Conservation (phyloP, 2,329 filamentous ascomycete genomes). For the Cladophialophora exuberans region DNA sequence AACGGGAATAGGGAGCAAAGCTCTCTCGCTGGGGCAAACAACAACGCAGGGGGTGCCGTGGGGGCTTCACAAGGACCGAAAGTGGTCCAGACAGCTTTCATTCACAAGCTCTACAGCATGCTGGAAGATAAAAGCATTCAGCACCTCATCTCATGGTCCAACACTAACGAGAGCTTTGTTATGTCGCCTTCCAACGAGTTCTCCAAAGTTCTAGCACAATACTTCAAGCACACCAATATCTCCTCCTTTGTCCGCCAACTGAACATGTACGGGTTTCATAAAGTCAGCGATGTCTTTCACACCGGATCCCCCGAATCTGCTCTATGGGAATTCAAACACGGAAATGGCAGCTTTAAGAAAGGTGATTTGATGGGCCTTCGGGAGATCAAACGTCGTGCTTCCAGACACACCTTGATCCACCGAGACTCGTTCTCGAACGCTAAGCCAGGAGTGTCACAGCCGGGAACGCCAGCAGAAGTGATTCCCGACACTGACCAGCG, state of each 20-base stretch:
- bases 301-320: conserved; percentile 91
- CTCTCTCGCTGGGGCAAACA: conserved; percentile 17
- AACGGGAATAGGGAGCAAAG: conserved; percentile 35
- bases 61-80: conserved; percentile 82
- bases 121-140: conserved; percentile 90
- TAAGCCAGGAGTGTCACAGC: conserved; percentile 75
- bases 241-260: conserved; percentile 97
- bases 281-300: conserved; percentile 99
- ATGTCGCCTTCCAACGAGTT: conserved; percentile 98
- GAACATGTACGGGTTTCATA: conserved; percentile 99
- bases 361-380: conserved; percentile 88
- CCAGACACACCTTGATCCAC: conserved; percentile 88
- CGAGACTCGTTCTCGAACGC: conserved; percentile 82
- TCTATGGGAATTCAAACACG: conserved; percentile 98
- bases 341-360: conserved; percentile 94
- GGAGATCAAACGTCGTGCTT: conserved; percentile 94
- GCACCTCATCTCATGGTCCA: conserved; percentile 96
- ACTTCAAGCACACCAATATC: conserved; percentile 99
- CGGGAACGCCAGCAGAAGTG: conserved; percentile 81
- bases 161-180: conserved; percentile 92
- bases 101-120: conserved; percentile 99
- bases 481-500: conserved; percentile 81
- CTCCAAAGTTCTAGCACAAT: conserved; percentile 95
- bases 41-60: conserved; percentile 43
- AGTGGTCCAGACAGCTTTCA: conserved; percentile 97